Evolutionary conservation across 176 grass and related monocot genomes (phyloP).

Genomic region (Saccharum officinarum): DNA sequence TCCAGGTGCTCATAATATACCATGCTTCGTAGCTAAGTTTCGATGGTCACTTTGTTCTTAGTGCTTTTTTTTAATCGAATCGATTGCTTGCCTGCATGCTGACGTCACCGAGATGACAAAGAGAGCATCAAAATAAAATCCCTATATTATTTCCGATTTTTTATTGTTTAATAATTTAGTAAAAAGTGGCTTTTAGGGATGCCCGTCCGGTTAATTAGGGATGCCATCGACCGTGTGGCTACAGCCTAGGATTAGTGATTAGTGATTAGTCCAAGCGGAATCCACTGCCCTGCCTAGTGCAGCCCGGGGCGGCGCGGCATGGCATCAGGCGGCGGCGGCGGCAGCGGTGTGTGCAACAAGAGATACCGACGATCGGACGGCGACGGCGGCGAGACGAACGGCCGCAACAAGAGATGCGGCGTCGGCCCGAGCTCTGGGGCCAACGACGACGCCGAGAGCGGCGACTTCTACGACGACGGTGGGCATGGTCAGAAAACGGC

Average conservation of each 20-base stretch:
- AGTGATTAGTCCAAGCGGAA: background rate
- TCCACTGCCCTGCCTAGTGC: background rate
- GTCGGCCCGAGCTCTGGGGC: background rate
- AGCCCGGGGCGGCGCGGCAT: background rate
- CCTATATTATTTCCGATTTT: background rate
- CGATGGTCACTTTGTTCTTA: background rate
- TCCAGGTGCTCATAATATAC: background rate
- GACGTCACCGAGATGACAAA: background rate
- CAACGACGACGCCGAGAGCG: background rate
- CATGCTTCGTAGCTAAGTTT: background rate
- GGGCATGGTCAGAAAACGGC: background rate
- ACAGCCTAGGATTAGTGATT: background rate
- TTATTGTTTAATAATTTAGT: background rate
- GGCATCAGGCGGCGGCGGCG: background rate
- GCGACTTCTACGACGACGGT: too few species aligned
- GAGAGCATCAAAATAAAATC: too few species aligned
- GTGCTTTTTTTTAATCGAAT: background rate
- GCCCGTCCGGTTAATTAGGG: background rate
- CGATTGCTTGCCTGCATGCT: background rate
- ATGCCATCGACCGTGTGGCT: too few species aligned
- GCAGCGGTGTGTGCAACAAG: too few species aligned
- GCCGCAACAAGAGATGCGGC: background rate
- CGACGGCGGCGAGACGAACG: background rate
- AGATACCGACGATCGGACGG: too few species aligned
- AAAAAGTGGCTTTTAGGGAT: background rate